phyloP scores from a whole-genome alignment of 2,329 filamentous ascomycete species.

The Diaporthe capsici region DNA sequence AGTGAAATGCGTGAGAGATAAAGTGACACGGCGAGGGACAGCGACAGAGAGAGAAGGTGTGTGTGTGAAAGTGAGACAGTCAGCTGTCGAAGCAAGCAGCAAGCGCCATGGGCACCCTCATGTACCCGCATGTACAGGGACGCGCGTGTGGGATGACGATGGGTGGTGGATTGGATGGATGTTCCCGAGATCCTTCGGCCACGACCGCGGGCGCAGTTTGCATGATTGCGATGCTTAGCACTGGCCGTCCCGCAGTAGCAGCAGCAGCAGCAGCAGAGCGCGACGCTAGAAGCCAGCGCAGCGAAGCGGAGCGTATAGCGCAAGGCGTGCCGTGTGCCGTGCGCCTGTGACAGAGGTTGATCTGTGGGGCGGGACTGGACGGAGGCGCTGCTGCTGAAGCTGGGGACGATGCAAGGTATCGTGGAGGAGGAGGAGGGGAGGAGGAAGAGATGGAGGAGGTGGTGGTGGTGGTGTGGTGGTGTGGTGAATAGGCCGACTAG shows the following conservation, averaged over 20 bases:
- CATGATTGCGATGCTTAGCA: slow-evolving; percentile 23
- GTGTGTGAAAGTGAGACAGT: slow-evolving; percentile 26
- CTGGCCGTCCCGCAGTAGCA: slow-evolving; percentile 12
- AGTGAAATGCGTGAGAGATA: slow-evolving; percentile 1
- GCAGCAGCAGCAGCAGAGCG: not conserved
- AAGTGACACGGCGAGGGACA: not conserved
- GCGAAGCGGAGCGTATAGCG: not conserved
- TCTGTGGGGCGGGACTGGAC: not conserved
- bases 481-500: slow-evolving; percentile 5
- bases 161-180: slow-evolving; percentile 22
- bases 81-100: slow-evolving; percentile 22
- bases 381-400: not conserved
- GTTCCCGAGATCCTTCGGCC: slow-evolving; percentile 33
- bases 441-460: not conserved
- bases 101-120: slow-evolving; percentile 9
- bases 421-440: not conserved
- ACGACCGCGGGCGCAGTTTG: slow-evolving; percentile 19
- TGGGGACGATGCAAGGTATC: slow-evolving; percentile 9
- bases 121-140: slow-evolving; percentile 24
- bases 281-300: slow-evolving; percentile 1
- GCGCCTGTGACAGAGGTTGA: not conserved
- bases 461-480: slow-evolving; percentile 13
- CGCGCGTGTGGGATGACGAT: slow-evolving; percentile 28
- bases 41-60: not conserved
- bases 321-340: not conserved